phyloP scores from a whole-genome alignment of 2,329 filamentous ascomycete genomes.

The Aspergillus piperis region DNA sequence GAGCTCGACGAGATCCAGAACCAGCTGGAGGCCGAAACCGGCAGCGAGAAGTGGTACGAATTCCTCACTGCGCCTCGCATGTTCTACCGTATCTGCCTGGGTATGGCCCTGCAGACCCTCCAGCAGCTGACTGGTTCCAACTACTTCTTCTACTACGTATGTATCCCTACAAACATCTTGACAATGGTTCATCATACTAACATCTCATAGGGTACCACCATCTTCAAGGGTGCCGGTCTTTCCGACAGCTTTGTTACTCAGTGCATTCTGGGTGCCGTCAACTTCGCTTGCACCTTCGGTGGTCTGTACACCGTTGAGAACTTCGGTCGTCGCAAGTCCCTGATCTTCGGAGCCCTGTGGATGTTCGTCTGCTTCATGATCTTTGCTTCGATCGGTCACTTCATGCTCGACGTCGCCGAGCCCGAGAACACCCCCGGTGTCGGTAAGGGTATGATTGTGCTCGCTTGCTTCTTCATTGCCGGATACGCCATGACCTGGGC shows the following conservation, averaged over 20 bases:
- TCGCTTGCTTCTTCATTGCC: constrained; percentile 71
- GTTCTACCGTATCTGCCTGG: constrained; percentile 47
- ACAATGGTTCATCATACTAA: constrained; percentile 15
- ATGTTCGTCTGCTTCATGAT: constrained; percentile 67
- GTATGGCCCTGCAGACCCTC: constrained; percentile 45
- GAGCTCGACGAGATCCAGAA: constrained; percentile 59
- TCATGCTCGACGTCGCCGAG: constrained; percentile 38
- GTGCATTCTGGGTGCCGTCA: constrained; percentile 66
- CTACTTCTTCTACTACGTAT: constrained; percentile 58
- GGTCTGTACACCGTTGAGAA: constrained; percentile 70
- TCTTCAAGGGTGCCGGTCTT: constrained; percentile 66
- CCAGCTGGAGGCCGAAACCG: constrained; percentile 57
- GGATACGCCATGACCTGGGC: constrained; percentile 69
- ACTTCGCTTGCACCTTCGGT: constrained; percentile 66
- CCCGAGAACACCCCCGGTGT: constrained; percentile 50
- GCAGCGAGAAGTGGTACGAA: constrained; percentile 42
- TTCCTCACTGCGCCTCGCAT: constrained; percentile 50
- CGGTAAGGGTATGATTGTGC: constrained; percentile 69
- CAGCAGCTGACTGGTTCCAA: constrained; percentile 51
- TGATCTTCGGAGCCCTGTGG: constrained; percentile 67
- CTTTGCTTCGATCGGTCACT: constrained; percentile 60
- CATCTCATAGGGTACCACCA: constrained; percentile 39
- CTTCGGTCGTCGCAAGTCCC: constrained; percentile 67
- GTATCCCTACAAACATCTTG: background rate
- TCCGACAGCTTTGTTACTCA: constrained; percentile 64